Evolutionary conservation across 768 basidiomycete species (phyloP), one percentile per base, ranked within the genome.

Genomic region (Hericium alpestre): DNA sequence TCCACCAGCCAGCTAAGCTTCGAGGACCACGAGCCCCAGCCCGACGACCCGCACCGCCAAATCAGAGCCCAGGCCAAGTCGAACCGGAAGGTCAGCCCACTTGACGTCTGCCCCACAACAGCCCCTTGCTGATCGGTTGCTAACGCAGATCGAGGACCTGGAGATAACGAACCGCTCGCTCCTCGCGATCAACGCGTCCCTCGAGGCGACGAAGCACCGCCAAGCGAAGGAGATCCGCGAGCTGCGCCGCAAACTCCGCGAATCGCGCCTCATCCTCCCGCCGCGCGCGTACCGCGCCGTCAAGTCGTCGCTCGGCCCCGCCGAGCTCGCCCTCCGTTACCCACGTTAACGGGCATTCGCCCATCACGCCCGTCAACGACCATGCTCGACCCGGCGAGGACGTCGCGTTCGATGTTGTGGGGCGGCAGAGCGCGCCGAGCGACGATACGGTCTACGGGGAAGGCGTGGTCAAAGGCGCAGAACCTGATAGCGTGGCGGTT

Each of bases 161-260:
- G 90, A 94, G 70, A 95, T 95, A 65, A 86, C 90, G 6, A 94
- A 92, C 69, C 78, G 81, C 38, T 95, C 92, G 1, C 77, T 95
- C 16, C 76, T 94, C 49, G 81, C 83, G 1, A 92, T 95, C 71
- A 95, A 94, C 65, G 74, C 85, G 2, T 79, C 86, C 16, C 76
- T 95, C 20, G 92, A 95, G 69, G 79, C 83, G 38, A 79, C 81
- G 38, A 92, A 90, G 70, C 80, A 86, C 61, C 79, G 78, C 27
- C 92, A 94, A 65, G 82, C 85, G 7, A 83, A 81, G 61, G 93
- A 95, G 70, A 93, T 95, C 53, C 80, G 88, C 20, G 89, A 92
- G 43, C 75, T 95, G 16, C 81, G 86, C 13, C 82, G 90, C 37
- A 89, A 84, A 64, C 73, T 94, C 50, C 83, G 93, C 55, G 90